Base-by-base conservation (phyloP, 2,329 filamentous ascomycete species). In the Knufia fluminis region DNA sequence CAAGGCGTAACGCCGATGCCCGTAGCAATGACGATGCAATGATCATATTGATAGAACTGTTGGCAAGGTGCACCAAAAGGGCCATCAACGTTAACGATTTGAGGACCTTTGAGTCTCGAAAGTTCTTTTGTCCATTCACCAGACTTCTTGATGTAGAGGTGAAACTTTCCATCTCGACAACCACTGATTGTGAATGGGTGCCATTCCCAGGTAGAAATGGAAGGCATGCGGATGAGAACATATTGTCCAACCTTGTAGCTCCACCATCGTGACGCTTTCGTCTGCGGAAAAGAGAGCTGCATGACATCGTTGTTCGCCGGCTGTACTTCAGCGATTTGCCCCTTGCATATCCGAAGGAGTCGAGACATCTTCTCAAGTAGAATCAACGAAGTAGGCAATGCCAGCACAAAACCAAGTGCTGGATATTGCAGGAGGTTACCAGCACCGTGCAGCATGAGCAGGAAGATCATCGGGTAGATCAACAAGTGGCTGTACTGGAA, bases 171-270 rank as follows among this genome's bases (percentile, higher is more conserved):
- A 6, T 46, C 43, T 7, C 23, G 17, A 19, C 26, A 22, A 7
- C 43, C 19, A 16, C 26, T 35, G 26, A 46, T 35, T 12, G 43
- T 46, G 26, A 46, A 46, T 12, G 43, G 43, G 17, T 46, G 43
- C 43, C 43, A 46, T 28, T 46, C 26, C 26, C 26, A 46, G 23
- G 26, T 31, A 9, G 43, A 46, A 14, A 46, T 33, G 4, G n/a
- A 33, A 6, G 43, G 43, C 23, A 46, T 35, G 8, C 43, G 23
- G 6, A 46, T 26, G 9, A 46, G 26, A 19, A 46, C 32, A 14
- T 46, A 46, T 33, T 46, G 43, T 17, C 43, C 43, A 12, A 35
- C 26, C 16, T 35, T 31, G 16, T 46, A 46, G 16, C 17, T 19
- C 26, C 17, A 22, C 26, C 43, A 33, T 35, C 43, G 23, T 8